Evolutionary conservation across 2,329 filamentous ascomycete species (phyloP), one percentile per base, ranked within the genome.

Genomic region (Hysterium pulicare): DNA sequence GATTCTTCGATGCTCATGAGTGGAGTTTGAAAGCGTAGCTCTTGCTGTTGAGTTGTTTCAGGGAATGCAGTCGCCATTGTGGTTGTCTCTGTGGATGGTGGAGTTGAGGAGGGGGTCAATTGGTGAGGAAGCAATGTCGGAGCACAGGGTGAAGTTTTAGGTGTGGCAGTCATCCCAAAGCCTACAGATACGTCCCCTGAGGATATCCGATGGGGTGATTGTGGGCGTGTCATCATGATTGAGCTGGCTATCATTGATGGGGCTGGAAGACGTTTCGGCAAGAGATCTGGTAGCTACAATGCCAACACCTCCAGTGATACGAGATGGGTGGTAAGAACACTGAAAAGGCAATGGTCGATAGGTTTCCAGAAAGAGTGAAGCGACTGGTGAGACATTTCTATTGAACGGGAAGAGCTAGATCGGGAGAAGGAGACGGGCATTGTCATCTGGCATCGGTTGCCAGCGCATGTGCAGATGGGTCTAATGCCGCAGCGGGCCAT

Each of bases 291-390:
- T n/a, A 36, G 22, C 33, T 24, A 40, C 46, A 46, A 42, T 56
- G 58, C 57, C 61, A 66, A 49, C 58, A 50, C 42, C 38, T 33
- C 37, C 50, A 42, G 64, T 66, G 47, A 53, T 49, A 67, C 57
- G 45, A 48, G 32, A 44, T 45, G 46, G 55, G 36, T 57, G 53
- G 54, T 41, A 46, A 48, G 46, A 46, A 44, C 30, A 45, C 42
- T 26, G 42, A 23, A 36, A 42, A 41, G 28, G 37, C 48, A 46
- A 44, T 43, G 43, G 52, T 46, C 19, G 48, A 53, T 42, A 48
- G 48, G 45, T 40, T 44, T 41, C 45, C 39, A 54, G 46, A 56
- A 51, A 49, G 49, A 59, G 46, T 61, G 60, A 62, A 62, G 63
- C 57, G 57, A 54, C 33, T 22, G 44, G 48, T 46, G 49, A 54